Evolutionary conservation across 306 rosid species (phyloP).

Genomic region (Styphnolobium japonicum): DNA sequence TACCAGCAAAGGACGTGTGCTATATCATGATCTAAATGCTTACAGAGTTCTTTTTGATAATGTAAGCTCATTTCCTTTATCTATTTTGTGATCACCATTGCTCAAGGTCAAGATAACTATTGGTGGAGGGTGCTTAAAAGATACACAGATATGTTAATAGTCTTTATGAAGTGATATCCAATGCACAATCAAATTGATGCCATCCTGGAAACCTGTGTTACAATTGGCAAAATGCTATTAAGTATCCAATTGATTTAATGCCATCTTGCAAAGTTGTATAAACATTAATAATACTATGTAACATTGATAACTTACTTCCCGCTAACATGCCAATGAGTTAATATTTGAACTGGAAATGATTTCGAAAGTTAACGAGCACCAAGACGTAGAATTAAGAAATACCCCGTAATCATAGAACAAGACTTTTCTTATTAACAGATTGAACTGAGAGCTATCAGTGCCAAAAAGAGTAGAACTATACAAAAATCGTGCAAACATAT

Average conservation of each 20-base stretch:
- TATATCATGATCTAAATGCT: constrained; percentile 94
- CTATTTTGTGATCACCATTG: constrained; percentile 7
- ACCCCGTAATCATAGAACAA: neutral
- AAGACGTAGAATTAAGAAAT: neutral
- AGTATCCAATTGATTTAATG: neutral
- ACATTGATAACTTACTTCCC: neutral
- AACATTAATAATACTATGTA: constrained; percentile 4
- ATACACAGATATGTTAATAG: neutral
- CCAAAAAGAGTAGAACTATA: neutral
- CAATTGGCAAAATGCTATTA: neutral
- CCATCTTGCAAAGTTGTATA: neutral
- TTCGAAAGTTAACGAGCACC: neutral
- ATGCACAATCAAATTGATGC: neutral
- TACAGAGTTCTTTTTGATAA: constrained; percentile 89
- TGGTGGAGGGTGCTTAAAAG: neutral
- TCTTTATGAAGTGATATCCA: neutral
- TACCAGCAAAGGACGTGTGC: constrained; percentile 84
- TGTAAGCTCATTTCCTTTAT: constrained; percentile 49
- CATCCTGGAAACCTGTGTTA: neutral
- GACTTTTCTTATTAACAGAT: neutral
- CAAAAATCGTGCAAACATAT: neutral
- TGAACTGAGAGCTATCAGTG: neutral
- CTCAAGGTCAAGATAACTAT: neutral
- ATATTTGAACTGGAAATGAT: neutral
- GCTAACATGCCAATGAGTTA: neutral